phyloP scores from a whole-genome alignment of 2,329 filamentous ascomycete species.

The Elsinoe ampelina region DNA sequence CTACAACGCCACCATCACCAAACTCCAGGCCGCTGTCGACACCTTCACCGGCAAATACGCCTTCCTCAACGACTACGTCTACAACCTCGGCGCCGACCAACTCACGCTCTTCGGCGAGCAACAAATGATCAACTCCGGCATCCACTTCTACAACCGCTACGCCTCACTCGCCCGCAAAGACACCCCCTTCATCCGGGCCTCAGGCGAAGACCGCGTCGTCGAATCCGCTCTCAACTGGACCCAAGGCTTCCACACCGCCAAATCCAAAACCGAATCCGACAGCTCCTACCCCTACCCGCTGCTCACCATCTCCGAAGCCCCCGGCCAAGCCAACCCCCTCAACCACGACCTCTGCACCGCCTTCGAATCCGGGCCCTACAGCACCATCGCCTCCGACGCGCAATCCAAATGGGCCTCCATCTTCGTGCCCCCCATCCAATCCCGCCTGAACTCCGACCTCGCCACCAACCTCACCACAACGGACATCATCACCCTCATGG shows the following conservation, averaged over 20 bases:
- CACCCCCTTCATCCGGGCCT: constrained; percentile 62
- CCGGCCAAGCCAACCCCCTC: constrained; percentile 68
- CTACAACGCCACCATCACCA: constrained; percentile 56
- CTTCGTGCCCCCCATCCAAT: constrained; percentile 60
- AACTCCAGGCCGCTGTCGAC: constrained; percentile 51
- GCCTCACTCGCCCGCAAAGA: constrained; percentile 46
- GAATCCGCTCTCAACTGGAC: constrained; percentile 68
- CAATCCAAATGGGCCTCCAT: constrained; percentile 50
- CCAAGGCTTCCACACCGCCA: constrained; percentile 58
- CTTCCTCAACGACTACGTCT: constrained; percentile 65
- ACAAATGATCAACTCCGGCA: constrained; percentile 65
- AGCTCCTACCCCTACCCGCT: constrained; percentile 46
- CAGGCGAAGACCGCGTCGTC: constrained; percentile 61
- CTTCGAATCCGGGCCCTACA: constrained; percentile 55
- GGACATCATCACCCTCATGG: constrained; percentile 69
- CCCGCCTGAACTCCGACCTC: constrained; percentile 60
- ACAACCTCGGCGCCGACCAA: constrained; percentile 59
- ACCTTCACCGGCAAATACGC: constrained; percentile 54
- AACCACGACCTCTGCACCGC: constrained; percentile 61
- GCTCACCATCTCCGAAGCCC: constrained; percentile 59
- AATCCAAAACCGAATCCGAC: constrained; percentile 33
- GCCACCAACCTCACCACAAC: constrained; percentile 54
- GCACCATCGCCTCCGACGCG: constrained; percentile 40
- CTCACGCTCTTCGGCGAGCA: constrained; percentile 59
- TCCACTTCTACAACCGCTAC: constrained; percentile 69